Percentiles rank a stretch among this genome's conserved stretches.
Evolutionary conservation across 495 filamentous ascomycete genomes (phyloP).

Genomic region (Cetradonia linearis): DNA sequence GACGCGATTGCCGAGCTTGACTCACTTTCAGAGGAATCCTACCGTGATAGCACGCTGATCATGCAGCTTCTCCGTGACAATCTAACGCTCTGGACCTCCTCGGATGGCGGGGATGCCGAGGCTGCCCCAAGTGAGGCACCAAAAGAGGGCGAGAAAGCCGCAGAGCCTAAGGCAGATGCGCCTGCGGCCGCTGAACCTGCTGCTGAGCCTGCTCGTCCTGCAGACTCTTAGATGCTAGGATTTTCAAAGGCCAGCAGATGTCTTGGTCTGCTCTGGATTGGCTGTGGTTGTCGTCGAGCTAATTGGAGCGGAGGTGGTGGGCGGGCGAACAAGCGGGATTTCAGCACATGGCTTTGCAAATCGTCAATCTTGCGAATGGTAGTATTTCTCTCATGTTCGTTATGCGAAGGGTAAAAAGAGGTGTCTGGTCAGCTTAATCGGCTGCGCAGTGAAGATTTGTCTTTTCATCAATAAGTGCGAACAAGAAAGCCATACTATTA

Average conservation of each 20-base stretch:
- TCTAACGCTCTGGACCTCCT: conserved; percentile 98
- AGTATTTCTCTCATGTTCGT: conserved; percentile 12
- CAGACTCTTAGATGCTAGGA: conserved; percentile 16
- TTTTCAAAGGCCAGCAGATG: not conserved
- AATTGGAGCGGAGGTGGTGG: conserved; percentile 10
- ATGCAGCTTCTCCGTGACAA: conserved; percentile 99
- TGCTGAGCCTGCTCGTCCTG: conserved; percentile 31
- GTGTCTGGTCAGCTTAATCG: conserved; percentile 24
- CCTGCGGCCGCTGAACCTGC: conserved; percentile 38
- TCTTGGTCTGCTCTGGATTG: conserved; percentile 9
- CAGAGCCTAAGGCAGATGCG: conserved; percentile 44
- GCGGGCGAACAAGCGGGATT: conserved; percentile 7
- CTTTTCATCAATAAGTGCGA: conserved; percentile 6
- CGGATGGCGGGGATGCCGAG: conserved; percentile 79
- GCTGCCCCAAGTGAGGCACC: conserved; percentile 38
- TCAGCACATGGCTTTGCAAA: conserved; percentile 2
- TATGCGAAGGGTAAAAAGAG: conserved; percentile 20
- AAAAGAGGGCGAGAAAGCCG: conserved; percentile 56
- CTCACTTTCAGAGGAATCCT: conserved; percentile 96
- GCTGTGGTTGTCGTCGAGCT: conserved; percentile 9
- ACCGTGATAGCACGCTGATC: conserved; percentile 99
- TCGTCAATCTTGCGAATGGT: conserved; percentile 8
- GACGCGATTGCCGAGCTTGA: conserved; percentile 99
- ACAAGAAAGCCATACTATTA: conserved; percentile 4
- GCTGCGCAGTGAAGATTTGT: conserved; percentile 19